These are phyloP conservation scores for Wickerhamomyces sp. DNA, from an alignment of 1,139 yeast species.

Conservation along the genomic window DNA sequence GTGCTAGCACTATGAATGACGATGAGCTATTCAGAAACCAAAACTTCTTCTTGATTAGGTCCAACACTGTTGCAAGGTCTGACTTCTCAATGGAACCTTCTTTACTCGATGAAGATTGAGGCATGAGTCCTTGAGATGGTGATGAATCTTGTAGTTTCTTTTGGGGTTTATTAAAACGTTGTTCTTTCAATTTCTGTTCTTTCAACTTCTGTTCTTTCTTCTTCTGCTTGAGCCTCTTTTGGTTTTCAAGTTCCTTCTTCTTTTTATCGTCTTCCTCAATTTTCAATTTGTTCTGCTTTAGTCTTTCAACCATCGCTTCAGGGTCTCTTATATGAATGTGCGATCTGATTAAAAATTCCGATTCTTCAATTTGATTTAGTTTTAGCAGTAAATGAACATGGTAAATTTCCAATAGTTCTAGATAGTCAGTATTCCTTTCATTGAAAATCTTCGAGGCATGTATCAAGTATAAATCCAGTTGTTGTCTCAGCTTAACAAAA, in stretches of 20 bases:
- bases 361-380: slow-evolving; percentile 16
- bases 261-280: slow-evolving; percentile 7
- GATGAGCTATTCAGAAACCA: neutral
- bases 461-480: slow-evolving; percentile 17
- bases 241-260: slow-evolving; percentile 6
- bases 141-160: slow-evolving; percentile 1
- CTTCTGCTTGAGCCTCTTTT: slow-evolving; percentile 10
- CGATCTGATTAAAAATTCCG: slow-evolving; percentile 15
- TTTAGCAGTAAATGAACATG: slow-evolving; percentile 17
- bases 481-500: slow-evolving; percentile 11
- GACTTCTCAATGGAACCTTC: neutral
- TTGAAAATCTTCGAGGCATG: slow-evolving; percentile 3
- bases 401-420: slow-evolving; percentile 19
- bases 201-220: slow-evolving; percentile 8
- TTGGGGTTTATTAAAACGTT: neutral
- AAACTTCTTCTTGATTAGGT: slow-evolving; percentile 1
- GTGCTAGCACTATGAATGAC: slow-evolving; percentile 1
- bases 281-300: slow-evolving; percentile 5
- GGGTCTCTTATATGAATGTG: slow-evolving; percentile 12
- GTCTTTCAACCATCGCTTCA: slow-evolving; percentile 7
- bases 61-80: neutral
- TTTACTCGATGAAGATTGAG: slow-evolving; percentile 3
- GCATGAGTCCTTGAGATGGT: too few relatives aligned
- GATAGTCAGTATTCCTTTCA: slow-evolving; percentile 2
- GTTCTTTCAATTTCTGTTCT: slow-evolving; percentile 7